These are phyloP conservation scores for Gillenia trifoliata DNA, from an alignment of 306 rosid genomes.

Conservation along the genomic window DNA sequence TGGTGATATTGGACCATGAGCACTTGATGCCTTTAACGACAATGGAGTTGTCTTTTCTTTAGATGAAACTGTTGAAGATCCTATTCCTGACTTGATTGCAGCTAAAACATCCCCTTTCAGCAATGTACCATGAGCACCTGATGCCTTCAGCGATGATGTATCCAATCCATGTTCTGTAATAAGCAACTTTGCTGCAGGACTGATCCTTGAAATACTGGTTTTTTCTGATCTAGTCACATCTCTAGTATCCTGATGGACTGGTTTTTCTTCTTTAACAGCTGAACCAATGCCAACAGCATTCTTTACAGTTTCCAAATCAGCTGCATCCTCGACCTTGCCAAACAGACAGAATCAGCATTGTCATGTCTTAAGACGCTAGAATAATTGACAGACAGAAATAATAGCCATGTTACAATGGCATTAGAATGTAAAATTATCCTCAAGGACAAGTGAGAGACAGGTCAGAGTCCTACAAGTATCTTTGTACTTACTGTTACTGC, in stretches of 20 bases:
- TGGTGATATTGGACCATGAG: slow-evolving; percentile 32
- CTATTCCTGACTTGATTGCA: slow-evolving; percentile 73
- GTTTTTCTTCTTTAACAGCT: slow-evolving; percentile 47
- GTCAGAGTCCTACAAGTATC: slow-evolving; percentile 16
- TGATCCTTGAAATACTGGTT: slow-evolving; percentile 50
- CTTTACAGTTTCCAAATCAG: slow-evolving; percentile 72
- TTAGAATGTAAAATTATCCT: slow-evolving; percentile 8
- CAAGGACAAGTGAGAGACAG: slow-evolving; percentile 13
- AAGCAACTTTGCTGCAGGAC: slow-evolving; percentile 92
- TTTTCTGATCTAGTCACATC: slow-evolving; percentile 37
- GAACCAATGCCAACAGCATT: slow-evolving; percentile 45
- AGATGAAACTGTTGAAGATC: slow-evolving; percentile 48
- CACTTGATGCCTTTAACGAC: slow-evolving; percentile 37
- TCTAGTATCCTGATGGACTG: slow-evolving; percentile 34
- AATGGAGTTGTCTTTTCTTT: slow-evolving; percentile 47
- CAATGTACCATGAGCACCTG: slow-evolving; percentile 78
- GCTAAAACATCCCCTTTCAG: slow-evolving; percentile 90
- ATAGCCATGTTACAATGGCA: neutral
- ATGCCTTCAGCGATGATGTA: slow-evolving; percentile 60
- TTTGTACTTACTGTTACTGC: slow-evolving; percentile 81
- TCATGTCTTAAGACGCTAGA: slow-evolving; percentile 23
- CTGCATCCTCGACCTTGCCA: slow-evolving; percentile 77
- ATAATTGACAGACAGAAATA: neutral
- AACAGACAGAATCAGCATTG: slow-evolving; percentile 24
- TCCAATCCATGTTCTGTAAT: slow-evolving; percentile 80